Conservation (phyloP, 1,284 basidiomycete species). For the Jaminaea rosea region DNA sequence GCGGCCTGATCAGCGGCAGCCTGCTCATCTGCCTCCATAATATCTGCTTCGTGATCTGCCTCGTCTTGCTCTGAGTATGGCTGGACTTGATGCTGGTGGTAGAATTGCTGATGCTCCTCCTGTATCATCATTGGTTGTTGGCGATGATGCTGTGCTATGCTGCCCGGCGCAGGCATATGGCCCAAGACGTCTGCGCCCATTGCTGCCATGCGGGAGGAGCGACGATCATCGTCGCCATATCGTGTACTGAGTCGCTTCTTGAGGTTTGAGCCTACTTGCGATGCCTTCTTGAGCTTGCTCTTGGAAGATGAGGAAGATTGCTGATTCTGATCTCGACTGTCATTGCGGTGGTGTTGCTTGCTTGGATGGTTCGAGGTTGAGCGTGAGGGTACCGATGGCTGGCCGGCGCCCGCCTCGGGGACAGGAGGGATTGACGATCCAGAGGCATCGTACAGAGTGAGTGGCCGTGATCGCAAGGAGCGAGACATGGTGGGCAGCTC, state of each 20-base stretch:
- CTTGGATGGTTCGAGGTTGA: neutral
- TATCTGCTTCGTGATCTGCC: too few relatives aligned
- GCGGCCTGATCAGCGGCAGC: too few relatives aligned
- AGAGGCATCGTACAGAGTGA: conserved; percentile 33
- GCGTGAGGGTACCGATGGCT: neutral
- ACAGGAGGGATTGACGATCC: conserved; percentile 1
- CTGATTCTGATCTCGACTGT: neutral
- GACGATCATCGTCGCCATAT: conserved; percentile 39
- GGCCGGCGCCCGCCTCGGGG: conserved; percentile 1
- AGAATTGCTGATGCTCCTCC: neutral
- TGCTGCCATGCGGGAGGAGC: conserved; percentile 16
- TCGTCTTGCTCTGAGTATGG: neutral
- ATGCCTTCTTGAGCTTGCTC: conserved; percentile 23
- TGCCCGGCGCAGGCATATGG: conserved; percentile 14
- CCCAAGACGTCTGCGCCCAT: conserved; percentile 9
- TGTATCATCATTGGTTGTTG: too few relatives aligned
- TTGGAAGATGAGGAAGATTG: too few relatives aligned
- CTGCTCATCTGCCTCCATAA: too few relatives aligned
- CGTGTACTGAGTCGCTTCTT: conserved; percentile 44
- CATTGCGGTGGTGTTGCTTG: neutral
- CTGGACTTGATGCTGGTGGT: neutral
- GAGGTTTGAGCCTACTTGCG: conserved; percentile 38
- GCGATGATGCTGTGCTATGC: conserved; percentile 12
- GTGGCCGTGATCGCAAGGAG: conserved; percentile 40
- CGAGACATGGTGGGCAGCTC: conserved; percentile 28